Evolutionary conservation across 805 yeast species (phyloP), one percentile per base, ranked within the genome.

Genomic region (Yarrowia sp.): DNA sequence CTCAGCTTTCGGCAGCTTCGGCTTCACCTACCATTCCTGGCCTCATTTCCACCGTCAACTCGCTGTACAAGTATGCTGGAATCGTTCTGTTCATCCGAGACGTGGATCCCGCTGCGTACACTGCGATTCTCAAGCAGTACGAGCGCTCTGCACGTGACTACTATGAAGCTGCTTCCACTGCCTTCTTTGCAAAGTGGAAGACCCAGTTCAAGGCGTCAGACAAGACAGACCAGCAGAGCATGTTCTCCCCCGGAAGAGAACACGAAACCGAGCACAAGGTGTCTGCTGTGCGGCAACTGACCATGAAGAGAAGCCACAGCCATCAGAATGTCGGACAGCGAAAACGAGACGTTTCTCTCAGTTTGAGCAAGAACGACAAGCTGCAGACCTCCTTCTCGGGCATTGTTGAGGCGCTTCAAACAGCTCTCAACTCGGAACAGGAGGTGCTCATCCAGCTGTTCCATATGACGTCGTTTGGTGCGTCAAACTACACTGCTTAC

Each of bases 11-110:
- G 8, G 38, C 69, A 7, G 60, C 43, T 14, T 10, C 65, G 4
- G 65, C 43, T n/a, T 44, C 64, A 1, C 66, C 70, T 6, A 50
- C 57, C 22, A 43, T 69, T 38, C 57, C 57, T 43, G 66, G 68
- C 0, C 60, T 73, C 9, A 77, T 74, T 48, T 58, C 65, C 6
- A 47, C 72, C 39, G 62, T 74, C 58, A 61, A 58, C 17, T 69
- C 53, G 17, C 42, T 74, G 8, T 74, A 68, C 61, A 77, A 81
- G 0, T 80, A 80, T 55, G 74, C 83, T 13, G 85, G 86, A 0
- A 70, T 85, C 31, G 74, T 83, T 1, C 75, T 85, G 1, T 87
- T 87, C 70, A 80, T 87, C 22, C 88, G 86, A 67, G 84, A 84
- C 58, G 77, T 84, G 4, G 83, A 88, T 1, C 74, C 76, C 0